Conservation (phyloP, 2,329 filamentous ascomycete species). For the Achaetomium macrosporum region DNA sequence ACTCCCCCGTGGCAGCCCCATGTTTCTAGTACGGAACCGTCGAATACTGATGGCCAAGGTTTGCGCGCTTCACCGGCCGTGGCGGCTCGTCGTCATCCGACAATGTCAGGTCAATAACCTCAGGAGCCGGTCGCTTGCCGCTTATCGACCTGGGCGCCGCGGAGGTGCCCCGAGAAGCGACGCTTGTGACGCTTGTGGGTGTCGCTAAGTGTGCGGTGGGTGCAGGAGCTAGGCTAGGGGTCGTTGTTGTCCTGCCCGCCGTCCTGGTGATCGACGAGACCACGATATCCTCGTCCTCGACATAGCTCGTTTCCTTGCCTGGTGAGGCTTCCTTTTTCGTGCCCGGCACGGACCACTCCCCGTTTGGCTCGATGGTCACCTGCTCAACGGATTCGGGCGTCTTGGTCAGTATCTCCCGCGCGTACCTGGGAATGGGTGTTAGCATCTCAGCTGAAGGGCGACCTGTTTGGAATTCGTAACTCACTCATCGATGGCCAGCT, state of each 20-base stretch:
- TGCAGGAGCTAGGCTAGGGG: constrained; percentile 28
- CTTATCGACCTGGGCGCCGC: constrained; percentile 32
- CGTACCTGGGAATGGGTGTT: constrained; percentile 53
- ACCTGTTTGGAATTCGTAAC: constrained; percentile 26
- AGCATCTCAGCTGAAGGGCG: constrained; percentile 8
- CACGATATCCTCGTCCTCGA: constrained; percentile 47
- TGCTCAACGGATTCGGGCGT: constrained; percentile 70
- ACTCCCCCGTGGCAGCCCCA: neutral
- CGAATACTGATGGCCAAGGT: constrained; percentile 18
- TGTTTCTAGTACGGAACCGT: constrained; percentile 5
- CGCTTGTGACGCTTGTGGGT: constrained; percentile 30
- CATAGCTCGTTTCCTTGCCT: constrained; percentile 25
- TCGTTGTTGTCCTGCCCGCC: constrained; percentile 31
- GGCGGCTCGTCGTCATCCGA: constrained; percentile 47
- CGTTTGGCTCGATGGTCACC: constrained; percentile 84
- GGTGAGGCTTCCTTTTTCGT: constrained; percentile 28
- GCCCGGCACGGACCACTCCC: constrained; percentile 58
- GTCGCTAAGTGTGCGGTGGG: constrained; percentile 19
- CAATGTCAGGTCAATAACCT: constrained; percentile 55
- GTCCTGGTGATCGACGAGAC: constrained; percentile 39
- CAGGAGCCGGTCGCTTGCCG: constrained; percentile 44
- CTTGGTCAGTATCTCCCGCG: constrained; percentile 74
- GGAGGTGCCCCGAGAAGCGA: constrained; percentile 33
- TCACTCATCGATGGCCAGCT: constrained; percentile 80
- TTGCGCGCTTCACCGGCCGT: constrained; percentile 45